Conservation (phyloP, 257 asterid genomes). For the Schizonepeta tenuifolia region DNA sequence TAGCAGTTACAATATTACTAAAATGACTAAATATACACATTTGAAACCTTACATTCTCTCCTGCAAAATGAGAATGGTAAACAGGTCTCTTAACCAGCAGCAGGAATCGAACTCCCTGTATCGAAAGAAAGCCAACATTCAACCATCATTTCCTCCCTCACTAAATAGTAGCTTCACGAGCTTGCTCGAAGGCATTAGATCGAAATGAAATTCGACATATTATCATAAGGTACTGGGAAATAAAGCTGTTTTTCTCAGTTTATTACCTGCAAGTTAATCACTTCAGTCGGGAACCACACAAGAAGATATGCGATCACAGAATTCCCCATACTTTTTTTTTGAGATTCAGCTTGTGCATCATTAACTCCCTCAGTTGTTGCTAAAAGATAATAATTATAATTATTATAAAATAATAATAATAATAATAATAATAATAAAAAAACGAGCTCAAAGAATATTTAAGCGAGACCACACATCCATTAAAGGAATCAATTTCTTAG, state of each 20-base stretch:
- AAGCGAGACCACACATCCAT: constrained; percentile 11
- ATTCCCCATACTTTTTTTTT: constrained; percentile 48
- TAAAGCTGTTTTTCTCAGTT: no score
- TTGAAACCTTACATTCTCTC: neutral
- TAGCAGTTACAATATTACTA: neutral
- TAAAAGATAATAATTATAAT: constrained; percentile 8
- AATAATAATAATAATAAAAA: neutral
- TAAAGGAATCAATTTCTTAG: constrained; percentile 7
- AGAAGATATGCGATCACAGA: neutral
- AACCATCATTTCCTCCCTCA: neutral
- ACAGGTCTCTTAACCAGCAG: neutral
- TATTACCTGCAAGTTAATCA: neutral
- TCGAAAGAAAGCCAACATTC: neutral
- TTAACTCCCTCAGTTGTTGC: constrained; percentile 49
- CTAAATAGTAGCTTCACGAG: neutral
- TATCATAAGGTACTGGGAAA: neutral
- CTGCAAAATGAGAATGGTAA: neutral
- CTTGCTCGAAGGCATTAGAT: neutral
- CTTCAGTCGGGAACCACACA: neutral
- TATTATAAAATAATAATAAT: constrained; percentile 1
- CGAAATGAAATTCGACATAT: neutral
- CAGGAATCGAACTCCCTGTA: neutral
- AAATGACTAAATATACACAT: neutral
- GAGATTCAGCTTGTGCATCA: constrained; percentile 35
- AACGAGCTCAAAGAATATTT: neutral